Conservation (phyloP, 2,329 filamentous ascomycete species). For the Teratosphaeria zuluensis region DNA sequence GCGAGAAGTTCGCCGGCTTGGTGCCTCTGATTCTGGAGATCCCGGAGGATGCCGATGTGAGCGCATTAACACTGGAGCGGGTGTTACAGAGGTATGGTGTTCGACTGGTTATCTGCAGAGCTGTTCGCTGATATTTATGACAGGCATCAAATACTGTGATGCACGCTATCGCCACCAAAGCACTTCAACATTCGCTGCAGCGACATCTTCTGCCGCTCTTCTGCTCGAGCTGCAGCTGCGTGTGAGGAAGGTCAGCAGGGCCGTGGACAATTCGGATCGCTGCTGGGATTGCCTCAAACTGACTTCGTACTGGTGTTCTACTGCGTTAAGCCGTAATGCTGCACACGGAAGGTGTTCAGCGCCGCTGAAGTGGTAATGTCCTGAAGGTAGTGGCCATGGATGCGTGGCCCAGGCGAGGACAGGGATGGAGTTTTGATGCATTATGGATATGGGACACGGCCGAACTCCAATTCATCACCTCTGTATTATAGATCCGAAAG, state of each 20-base stretch:
- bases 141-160: neutral
- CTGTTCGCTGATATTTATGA: neutral
- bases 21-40: conserved; percentile 82
- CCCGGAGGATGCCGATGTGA: conserved; percentile 48
- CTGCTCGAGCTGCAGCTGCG: too few species aligned
- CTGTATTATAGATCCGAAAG: neutral
- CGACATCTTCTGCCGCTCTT: too few species aligned
- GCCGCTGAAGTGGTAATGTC: too few species aligned
- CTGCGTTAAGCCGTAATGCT: too few species aligned
- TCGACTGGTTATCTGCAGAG: too few species aligned
- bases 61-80: conserved; percentile 46
- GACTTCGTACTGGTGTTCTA: too few species aligned
- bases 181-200: too few species aligned
- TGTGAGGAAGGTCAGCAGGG: too few species aligned
- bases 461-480: neutral
- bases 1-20: conserved; percentile 82
- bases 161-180: neutral
- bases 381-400: too few species aligned
- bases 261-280: too few species aligned
- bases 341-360: too few species aligned
- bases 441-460: neutral
- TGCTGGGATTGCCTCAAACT: too few species aligned
- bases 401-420: neutral
- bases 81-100: conserved; percentile 42
- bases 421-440: neutral